Conservation (phyloP, 495 filamentous ascomycete species). For the Penicillium desertorum region DNA sequence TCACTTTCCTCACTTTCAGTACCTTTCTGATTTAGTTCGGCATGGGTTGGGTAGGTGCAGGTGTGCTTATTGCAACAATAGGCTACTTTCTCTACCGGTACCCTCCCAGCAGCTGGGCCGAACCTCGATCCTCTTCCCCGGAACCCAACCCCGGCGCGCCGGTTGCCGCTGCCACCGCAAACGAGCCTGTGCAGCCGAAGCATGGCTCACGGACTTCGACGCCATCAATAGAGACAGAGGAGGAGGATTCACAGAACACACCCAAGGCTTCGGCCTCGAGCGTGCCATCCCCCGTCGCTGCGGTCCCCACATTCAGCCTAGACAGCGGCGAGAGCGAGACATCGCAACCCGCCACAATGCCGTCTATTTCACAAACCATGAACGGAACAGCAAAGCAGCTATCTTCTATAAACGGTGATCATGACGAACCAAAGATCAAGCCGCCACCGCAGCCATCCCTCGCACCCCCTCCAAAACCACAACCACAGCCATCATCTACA, state of each 20-base stretch:
- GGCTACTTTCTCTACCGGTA: constrained; percentile 38
- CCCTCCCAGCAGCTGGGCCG: constrained; percentile 27
- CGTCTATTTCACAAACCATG: constrained; percentile 9
- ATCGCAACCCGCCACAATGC: constrained; percentile 9
- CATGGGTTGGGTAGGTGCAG: constrained; percentile 44
- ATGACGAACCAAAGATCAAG: constrained; percentile 11
- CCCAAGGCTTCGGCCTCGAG: constrained; percentile 46
- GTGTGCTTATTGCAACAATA: constrained; percentile 33
- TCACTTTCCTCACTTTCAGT: not conserved
- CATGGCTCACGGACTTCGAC: constrained; percentile 12
- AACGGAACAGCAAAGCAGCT: constrained; percentile 14
- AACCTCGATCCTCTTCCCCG: constrained; percentile 20
- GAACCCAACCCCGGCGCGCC: constrained; percentile 24
- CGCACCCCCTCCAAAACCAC: constrained; percentile 17
- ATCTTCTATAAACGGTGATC: constrained; percentile 7
- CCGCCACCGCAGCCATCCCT: constrained; percentile 24
- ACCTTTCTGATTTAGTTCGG: constrained; percentile 12
- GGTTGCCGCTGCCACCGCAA: constrained; percentile 10
- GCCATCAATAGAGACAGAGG: constrained; percentile 18
- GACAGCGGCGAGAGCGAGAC: constrained; percentile 18
- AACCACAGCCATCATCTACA: constrained; percentile 15
- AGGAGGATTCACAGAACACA: constrained; percentile 43
- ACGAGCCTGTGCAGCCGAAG: constrained; percentile 11
- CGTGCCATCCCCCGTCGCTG: constrained; percentile 25
- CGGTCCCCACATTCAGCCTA: constrained; percentile 37